phyloP scores from a whole-genome alignment of 495 filamentous ascomycete species.

The Lasiosphaeris hirsuta region DNA sequence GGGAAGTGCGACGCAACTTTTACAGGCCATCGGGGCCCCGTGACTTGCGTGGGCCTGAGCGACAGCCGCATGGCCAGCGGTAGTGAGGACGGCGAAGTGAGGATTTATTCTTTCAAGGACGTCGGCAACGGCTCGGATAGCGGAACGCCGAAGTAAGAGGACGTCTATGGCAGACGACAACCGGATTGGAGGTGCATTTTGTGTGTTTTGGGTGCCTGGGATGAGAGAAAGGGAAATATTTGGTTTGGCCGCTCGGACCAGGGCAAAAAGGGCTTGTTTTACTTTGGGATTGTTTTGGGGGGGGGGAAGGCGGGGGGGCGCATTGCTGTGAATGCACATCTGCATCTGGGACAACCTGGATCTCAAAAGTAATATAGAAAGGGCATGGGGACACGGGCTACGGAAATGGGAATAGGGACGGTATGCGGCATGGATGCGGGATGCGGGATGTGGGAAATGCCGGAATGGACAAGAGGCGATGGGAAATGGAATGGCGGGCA shows the following conservation, averaged over 20 bases:
- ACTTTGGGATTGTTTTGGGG: not conserved
- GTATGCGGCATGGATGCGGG: too few species aligned
- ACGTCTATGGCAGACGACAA: not conserved
- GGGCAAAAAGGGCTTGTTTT: too few species aligned
- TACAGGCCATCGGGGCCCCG: constrained; percentile 80
- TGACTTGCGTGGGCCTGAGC: constrained; percentile 67
- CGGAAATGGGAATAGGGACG: too few species aligned
- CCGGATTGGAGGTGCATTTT: not conserved
- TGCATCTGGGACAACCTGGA: not conserved
- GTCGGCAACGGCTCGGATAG: constrained; percentile 34
- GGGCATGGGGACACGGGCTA: not conserved
- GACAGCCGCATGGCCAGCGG: constrained; percentile 85
- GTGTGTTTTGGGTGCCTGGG: too few species aligned
- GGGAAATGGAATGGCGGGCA: not conserved
- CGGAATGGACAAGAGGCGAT: not conserved
- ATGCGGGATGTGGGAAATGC: too few species aligned
- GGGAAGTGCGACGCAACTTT: constrained; percentile 90
- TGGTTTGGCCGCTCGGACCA: too few species aligned
- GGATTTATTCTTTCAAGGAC: constrained; percentile 79
- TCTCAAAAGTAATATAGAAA: not conserved
- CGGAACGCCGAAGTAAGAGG: constrained; percentile 32
- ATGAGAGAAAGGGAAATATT: too few species aligned
- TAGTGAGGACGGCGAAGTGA: constrained; percentile 86
- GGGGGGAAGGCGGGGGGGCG: not conserved
- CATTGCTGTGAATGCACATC: not conserved